phyloP scores from a whole-genome alignment of 805 yeast species.

The Metschnikowia proteae region DNA sequence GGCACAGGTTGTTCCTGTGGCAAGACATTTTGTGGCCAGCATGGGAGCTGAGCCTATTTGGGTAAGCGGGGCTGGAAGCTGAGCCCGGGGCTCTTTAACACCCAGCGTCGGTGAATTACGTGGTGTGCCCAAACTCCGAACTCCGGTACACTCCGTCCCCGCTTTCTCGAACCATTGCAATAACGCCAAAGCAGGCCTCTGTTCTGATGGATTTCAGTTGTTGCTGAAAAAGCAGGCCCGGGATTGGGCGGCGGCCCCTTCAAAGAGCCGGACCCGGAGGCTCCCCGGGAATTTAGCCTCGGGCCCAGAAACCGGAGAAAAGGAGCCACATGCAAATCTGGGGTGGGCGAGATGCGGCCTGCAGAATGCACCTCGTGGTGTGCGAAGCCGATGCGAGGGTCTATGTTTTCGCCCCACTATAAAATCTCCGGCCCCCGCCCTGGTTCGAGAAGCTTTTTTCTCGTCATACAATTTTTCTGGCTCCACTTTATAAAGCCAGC shows the following conservation, averaged over 20 bases:
- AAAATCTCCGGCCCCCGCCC: slow-evolving; percentile 4
- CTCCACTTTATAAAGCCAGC: background rate
- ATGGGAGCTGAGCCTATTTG: no score
- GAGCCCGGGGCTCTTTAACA: no score
- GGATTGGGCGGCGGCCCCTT: background rate
- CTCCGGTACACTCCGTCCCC: slow-evolving; percentile 3
- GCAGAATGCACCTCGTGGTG: slow-evolving; percentile 2
- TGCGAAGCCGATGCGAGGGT: slow-evolving; percentile 2
- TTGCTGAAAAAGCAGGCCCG: background rate
- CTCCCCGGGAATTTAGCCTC: slow-evolving; percentile 1
- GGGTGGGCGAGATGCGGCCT: slow-evolving; percentile 7
- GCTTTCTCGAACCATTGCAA: background rate
- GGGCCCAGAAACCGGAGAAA: slow-evolving; percentile 2
- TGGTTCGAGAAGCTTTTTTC: background rate
- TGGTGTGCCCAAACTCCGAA: background rate
- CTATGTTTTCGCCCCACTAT: slow-evolving; percentile 11
- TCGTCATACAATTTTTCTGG: background rate
- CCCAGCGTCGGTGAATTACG: background rate
- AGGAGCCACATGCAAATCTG: slow-evolving; percentile 17
- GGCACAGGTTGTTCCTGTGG: background rate
- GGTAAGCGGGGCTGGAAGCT: no score
- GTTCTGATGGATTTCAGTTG: background rate
- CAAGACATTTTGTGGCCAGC: background rate
- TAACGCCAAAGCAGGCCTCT: no score
- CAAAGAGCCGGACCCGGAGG: background rate